A percentile compares a stretch with the other conserved stretches of the same genome.
phyloP scores from a whole-genome alignment of 331 rosid genomes.

The Phaseolus coccineus region DNA sequence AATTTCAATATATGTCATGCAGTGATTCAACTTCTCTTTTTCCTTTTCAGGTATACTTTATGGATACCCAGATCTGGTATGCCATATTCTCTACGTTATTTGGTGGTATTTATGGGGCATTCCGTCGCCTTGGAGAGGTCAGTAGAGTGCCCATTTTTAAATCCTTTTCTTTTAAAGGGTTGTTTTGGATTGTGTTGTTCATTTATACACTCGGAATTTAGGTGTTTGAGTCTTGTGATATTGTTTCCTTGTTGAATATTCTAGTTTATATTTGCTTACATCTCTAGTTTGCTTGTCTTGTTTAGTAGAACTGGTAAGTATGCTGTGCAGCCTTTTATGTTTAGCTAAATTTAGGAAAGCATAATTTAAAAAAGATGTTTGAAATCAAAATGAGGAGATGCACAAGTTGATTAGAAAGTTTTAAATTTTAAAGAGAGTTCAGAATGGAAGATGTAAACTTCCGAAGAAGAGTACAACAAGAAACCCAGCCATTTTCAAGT shows the following conservation, averaged over 20 bases:
- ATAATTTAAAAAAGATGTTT: neutral
- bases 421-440: neutral
- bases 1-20: neutral
- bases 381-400: slow-evolving; percentile 12
- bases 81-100: slow-evolving; percentile 96
- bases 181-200: neutral
- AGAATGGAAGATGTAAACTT: neutral
- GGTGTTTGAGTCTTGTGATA: slow-evolving; percentile 10
- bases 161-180: neutral
- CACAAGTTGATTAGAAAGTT: neutral
- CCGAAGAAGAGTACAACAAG: slow-evolving; percentile 1
- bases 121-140: slow-evolving; percentile 99
- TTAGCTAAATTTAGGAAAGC: neutral
- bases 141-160: slow-evolving; percentile 31
- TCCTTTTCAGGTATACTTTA: slow-evolving; percentile 80
- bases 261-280: slow-evolving; percentile 21
- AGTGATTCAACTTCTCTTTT: neutral
- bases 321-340: neutral
- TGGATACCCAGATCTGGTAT: slow-evolving; percentile 99
- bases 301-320: neutral
- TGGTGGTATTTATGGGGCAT: slow-evolving; percentile 98
- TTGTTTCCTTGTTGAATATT: neutral
- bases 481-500: slow-evolving; percentile 14
- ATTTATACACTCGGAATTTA: slow-evolving; percentile 8
- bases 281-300: slow-evolving; percentile 34